These are phyloP conservation scores for Pulveroboletus frians DNA, from an alignment of 768 basidiomycete species.

Conservation along the genomic window DNA sequence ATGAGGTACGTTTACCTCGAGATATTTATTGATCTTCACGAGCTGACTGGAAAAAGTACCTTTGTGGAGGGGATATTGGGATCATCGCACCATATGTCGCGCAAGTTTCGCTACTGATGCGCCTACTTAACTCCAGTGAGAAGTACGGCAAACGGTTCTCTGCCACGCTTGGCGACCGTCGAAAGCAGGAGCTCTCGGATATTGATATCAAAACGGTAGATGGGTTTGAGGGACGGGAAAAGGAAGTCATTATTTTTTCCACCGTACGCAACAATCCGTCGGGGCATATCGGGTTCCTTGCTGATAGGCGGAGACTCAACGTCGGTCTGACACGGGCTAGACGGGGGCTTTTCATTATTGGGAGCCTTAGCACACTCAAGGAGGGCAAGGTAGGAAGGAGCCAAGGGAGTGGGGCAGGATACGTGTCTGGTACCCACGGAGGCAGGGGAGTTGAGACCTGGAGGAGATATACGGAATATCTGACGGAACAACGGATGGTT, in stretches of 20 bases:
- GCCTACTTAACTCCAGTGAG: slow-evolving; percentile 54
- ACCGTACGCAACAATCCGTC: slow-evolving; percentile 78
- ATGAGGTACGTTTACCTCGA: slow-evolving; percentile 50
- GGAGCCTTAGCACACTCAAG: slow-evolving; percentile 62
- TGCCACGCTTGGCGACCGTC: slow-evolving; percentile 55
- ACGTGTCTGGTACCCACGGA: slow-evolving; percentile 15
- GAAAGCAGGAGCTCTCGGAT: slow-evolving; percentile 56
- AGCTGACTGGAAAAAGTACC: no score
- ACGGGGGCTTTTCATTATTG: slow-evolving; percentile 77
- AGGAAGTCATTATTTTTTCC: slow-evolving; percentile 87
- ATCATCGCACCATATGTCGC: slow-evolving; percentile 91
- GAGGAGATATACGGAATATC: slow-evolving; percentile 55
- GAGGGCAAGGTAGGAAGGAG: slow-evolving; percentile 37
- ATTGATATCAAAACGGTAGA: slow-evolving; percentile 93
- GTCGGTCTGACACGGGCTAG: slow-evolving; percentile 89
- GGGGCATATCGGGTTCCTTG: slow-evolving; percentile 84
- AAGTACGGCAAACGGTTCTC: slow-evolving; percentile 51
- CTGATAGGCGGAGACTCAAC: slow-evolving; percentile 79
- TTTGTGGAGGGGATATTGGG: slow-evolving; percentile 76
- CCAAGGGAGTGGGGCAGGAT: slow-evolving; percentile 7
- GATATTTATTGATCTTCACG: no score
- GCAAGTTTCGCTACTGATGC: slow-evolving; percentile 73
- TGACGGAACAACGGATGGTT: slow-evolving; percentile 50
- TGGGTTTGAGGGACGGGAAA: slow-evolving; percentile 92
- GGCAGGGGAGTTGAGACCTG: slow-evolving; percentile 51